A percentile compares a stretch with the other conserved stretches of the same genome.
Conservation (phyloP, 106 monocot genomes). For the Dendrobium catenatum region DNA sequence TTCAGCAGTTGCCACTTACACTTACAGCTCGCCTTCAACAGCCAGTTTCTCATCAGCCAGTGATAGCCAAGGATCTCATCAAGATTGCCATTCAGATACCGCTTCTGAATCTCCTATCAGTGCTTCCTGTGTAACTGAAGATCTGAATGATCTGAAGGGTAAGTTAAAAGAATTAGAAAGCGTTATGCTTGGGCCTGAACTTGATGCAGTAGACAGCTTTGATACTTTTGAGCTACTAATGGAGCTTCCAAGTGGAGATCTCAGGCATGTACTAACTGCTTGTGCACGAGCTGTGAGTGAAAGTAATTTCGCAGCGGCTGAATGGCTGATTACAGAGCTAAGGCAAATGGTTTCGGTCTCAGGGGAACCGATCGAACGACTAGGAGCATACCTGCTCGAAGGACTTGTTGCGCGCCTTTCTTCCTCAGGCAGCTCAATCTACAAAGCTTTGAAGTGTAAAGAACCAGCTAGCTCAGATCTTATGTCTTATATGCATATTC, state of each 20-base stretch:
- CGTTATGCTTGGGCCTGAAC: constrained; percentile 62
- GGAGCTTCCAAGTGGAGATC: constrained; percentile 48
- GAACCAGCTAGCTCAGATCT: constrained; percentile 73
- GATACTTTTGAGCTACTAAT: constrained; percentile 42
- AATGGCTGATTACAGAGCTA: constrained; percentile 48
- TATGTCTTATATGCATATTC: constrained; percentile 85
- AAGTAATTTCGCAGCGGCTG: constrained; percentile 24
- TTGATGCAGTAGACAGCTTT: constrained; percentile 28
- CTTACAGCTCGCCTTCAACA: too few relatives aligned
- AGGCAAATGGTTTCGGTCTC: constrained; percentile 81
- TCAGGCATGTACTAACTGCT: constrained; percentile 53
- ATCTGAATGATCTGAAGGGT: constrained; percentile 52
- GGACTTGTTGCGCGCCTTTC: constrained; percentile 67
- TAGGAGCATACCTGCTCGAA: constrained; percentile 87
- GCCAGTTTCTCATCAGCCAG: not conserved
- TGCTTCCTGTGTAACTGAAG: constrained; percentile 74
- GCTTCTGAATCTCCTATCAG: constrained; percentile 52
- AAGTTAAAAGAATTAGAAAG: constrained; percentile 69
- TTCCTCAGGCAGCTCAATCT: constrained; percentile 75
- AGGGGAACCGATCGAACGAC: constrained; percentile 64
- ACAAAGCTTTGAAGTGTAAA: constrained; percentile 79
- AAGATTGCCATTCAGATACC: constrained; percentile 13
- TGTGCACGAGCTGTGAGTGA: constrained; percentile 72
- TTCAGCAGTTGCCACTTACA: constrained; percentile 6
- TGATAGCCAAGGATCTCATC: constrained; percentile 42